phyloP scores from a whole-genome alignment of 495 filamentous ascomycete species.

The Annulohypoxylon maeteangense region DNA sequence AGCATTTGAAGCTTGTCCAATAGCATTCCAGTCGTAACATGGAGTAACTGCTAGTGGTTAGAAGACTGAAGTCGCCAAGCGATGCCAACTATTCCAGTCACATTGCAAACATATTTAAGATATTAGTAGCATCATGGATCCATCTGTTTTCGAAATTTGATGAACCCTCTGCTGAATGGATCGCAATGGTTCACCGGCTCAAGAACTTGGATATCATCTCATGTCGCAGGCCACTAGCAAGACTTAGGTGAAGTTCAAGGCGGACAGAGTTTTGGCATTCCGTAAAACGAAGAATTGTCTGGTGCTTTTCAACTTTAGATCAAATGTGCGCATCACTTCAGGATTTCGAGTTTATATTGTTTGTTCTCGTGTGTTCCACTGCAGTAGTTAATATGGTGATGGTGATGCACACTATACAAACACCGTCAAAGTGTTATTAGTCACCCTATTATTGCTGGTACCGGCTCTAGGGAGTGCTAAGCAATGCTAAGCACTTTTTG shows the following conservation, averaged over 20 bases:
- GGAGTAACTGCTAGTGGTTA: background rate
- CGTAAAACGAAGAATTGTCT: background rate
- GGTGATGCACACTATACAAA: background rate
- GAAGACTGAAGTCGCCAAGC: background rate
- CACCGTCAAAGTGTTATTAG: background rate
- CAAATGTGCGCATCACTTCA: background rate
- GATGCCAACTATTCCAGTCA: background rate
- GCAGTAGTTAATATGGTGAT: background rate
- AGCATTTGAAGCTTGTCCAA: constrained; percentile 9
- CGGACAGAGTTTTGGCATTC: background rate
- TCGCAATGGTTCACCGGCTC: background rate
- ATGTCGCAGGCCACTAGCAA: background rate
- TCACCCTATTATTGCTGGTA: background rate
- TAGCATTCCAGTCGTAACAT: constrained; percentile 29
- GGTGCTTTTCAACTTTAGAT: background rate
- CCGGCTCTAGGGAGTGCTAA: too few species aligned
- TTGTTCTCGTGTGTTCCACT: background rate
- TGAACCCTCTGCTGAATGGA: background rate
- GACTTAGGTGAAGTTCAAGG: background rate
- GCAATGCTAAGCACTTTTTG: background rate
- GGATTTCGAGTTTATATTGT: background rate
- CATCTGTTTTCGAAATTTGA: background rate
- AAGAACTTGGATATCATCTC: background rate
- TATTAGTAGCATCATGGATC: constrained; percentile 6
- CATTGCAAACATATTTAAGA: constrained; percentile 10